Percentiles rank a stretch among this genome's conserved stretches.
Conservation (phyloP, 2,329 filamentous ascomycete genomes). For the Claviceps paspali region DNA sequence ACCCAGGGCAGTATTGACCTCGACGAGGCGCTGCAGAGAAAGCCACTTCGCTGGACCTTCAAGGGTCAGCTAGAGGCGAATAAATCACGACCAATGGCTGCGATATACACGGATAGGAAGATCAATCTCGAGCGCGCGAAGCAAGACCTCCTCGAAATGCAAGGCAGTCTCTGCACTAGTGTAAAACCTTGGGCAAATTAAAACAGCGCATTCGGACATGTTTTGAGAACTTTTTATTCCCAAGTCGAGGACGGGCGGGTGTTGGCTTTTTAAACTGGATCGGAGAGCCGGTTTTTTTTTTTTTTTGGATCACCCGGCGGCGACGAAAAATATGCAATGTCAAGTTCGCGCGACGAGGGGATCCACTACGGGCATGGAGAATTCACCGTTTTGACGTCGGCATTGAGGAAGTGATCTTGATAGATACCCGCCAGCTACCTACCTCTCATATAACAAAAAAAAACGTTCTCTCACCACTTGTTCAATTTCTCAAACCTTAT, state of each 20-base stretch:
- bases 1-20: constrained; percentile 25
- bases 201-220: neutral
- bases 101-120: constrained; percentile 17
- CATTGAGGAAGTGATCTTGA: neutral
- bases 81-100: constrained; percentile 11
- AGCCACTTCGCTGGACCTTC: constrained; percentile 27
- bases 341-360: neutral
- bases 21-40: constrained; percentile 26
- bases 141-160: constrained; percentile 27
- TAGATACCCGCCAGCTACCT: neutral
- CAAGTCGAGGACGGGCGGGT: neutral
- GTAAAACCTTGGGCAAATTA: neutral
- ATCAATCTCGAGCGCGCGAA: constrained; percentile 32
- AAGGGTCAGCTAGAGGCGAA: constrained; percentile 20
- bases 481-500: constrained; percentile 2
- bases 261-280: neutral
- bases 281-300: neutral
- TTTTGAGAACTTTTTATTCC: neutral
- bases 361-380: too few relatives aligned
- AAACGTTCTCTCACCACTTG: neutral
- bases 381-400: neutral
- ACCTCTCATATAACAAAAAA: neutral
- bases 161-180: constrained; percentile 9
- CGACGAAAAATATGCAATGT: neutral
- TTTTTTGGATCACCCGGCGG: neutral